Conservation (phyloP, 768 basidiomycete genomes). For the Tylopilus vinaceipallidus region DNA sequence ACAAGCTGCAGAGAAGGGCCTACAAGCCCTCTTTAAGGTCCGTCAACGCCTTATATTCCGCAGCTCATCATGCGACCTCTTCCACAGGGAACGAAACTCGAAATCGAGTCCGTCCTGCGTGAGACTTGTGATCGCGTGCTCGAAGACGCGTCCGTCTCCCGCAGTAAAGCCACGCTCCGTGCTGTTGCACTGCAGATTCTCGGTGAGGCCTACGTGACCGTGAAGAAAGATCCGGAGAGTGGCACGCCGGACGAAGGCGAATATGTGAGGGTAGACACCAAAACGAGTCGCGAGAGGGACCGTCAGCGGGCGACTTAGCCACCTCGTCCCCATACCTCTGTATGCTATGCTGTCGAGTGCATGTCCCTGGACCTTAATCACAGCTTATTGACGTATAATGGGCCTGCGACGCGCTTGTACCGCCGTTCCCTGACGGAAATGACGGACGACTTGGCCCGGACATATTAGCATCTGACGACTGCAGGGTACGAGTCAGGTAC, state of each 20-base stretch:
- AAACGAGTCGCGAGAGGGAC: constrained; percentile 52
- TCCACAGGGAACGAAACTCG: constrained; percentile 80
- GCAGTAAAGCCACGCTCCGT: constrained; percentile 62
- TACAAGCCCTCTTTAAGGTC: constrained; percentile 90
- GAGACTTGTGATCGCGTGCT: constrained; percentile 86
- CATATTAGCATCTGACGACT: too few relatives aligned
- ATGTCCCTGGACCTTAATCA: constrained; percentile 4
- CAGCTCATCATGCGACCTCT: not conserved
- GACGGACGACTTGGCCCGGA: too few relatives aligned
- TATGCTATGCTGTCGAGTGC: constrained; percentile 9
- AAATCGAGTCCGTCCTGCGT: constrained; percentile 84
- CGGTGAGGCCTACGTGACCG: constrained; percentile 73
- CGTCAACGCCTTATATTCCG: not conserved
- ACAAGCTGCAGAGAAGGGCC: constrained; percentile 89
- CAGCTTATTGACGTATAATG: too few relatives aligned
- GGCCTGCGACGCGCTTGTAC: too few relatives aligned
- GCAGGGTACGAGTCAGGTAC: too few relatives aligned
- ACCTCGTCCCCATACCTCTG: not conserved
- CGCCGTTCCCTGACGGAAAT: too few relatives aligned
- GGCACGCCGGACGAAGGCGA: constrained; percentile 58
- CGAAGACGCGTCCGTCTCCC: constrained; percentile 49
- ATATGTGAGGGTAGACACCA: constrained; percentile 81
- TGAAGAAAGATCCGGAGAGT: constrained; percentile 58
- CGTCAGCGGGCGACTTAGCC: constrained; percentile 25
- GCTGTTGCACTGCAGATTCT: constrained; percentile 83